These are phyloP conservation scores for Helicostylum pulchrum DNA, from an alignment of 192 early-diverging fungal species.

Conservation along the genomic window DNA sequence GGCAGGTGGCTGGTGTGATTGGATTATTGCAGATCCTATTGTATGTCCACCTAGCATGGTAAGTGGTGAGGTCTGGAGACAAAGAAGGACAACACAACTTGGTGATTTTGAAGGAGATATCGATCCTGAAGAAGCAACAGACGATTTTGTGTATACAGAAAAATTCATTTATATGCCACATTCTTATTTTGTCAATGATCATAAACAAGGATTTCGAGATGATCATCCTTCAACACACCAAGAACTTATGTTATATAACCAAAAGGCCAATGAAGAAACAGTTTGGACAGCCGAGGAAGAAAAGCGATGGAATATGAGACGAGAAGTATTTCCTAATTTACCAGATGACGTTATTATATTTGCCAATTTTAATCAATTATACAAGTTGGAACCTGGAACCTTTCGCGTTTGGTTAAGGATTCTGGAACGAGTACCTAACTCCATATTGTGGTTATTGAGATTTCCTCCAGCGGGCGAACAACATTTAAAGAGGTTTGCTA, in stretches of 20 bases:
- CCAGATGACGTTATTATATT: slow-evolving; percentile 84
- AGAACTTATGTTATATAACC: background rate
- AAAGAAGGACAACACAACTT: slow-evolving; percentile 30
- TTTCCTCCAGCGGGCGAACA: slow-evolving; percentile 87
- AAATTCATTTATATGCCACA: slow-evolving; percentile 89
- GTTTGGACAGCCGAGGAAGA: slow-evolving; percentile 79
- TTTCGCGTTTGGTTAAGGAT: slow-evolving; percentile 86
- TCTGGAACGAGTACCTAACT: slow-evolving; percentile 72
- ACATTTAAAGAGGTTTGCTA: slow-evolving; percentile 68
- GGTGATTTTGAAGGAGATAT: slow-evolving; percentile 53
- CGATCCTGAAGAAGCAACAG: slow-evolving; percentile 52
- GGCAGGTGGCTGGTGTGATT: slow-evolving; percentile 84
- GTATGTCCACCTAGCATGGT: slow-evolving; percentile 72
- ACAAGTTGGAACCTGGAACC: slow-evolving; percentile 88
- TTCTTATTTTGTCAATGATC: slow-evolving; percentile 94
- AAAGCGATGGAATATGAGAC: slow-evolving; percentile 78
- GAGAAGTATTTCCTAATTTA: slow-evolving; percentile 79
- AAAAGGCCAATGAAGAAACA: slow-evolving; percentile 28
- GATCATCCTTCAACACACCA: slow-evolving; percentile 9
- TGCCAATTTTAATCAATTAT: slow-evolving; percentile 96
- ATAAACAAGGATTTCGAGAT: slow-evolving; percentile 88
- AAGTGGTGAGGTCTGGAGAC: slow-evolving; percentile 53
- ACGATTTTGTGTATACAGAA: slow-evolving; percentile 82
- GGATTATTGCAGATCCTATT: slow-evolving; percentile 72
- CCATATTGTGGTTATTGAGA: slow-evolving; percentile 87